Evolutionary conservation across 257 asterid genomes (phyloP).

Genomic region (Solanum pinnatisectum): DNA sequence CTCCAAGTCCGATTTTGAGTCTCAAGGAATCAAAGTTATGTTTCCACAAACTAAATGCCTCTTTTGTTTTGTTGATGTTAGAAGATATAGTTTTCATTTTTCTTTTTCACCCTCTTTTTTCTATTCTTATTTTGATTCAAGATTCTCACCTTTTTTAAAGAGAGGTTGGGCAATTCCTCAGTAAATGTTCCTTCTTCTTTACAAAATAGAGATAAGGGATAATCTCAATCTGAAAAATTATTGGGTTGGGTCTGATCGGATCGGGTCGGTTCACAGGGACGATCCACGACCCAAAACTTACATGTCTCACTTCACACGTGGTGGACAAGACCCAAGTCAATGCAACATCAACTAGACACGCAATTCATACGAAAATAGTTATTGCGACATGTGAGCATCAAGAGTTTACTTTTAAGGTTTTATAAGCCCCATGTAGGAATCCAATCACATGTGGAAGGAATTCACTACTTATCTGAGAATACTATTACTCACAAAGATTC

Average conservation of each 20-base stretch:
- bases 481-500: background rate
- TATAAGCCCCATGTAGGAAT: background rate
- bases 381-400: background rate
- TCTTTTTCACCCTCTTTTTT: background rate
- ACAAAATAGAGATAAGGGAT: background rate
- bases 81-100: background rate
- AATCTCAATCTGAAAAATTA: background rate
- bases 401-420: no score
- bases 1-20: background rate
- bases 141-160: background rate
- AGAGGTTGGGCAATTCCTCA: background rate
- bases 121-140: background rate
- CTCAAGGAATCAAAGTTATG: background rate
- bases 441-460: background rate
- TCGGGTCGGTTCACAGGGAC: background rate
- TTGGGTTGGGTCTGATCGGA: background rate
- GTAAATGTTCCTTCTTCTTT: background rate
- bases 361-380: background rate
- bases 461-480: no score
- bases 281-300: background rate
- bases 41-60: background rate
- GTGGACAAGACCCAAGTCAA: background rate
- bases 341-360: background rate
- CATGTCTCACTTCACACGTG: background rate
- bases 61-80: background rate